phyloP scores from a whole-genome alignment of 164 flowering plant species.

The Vitis labrusca region DNA sequence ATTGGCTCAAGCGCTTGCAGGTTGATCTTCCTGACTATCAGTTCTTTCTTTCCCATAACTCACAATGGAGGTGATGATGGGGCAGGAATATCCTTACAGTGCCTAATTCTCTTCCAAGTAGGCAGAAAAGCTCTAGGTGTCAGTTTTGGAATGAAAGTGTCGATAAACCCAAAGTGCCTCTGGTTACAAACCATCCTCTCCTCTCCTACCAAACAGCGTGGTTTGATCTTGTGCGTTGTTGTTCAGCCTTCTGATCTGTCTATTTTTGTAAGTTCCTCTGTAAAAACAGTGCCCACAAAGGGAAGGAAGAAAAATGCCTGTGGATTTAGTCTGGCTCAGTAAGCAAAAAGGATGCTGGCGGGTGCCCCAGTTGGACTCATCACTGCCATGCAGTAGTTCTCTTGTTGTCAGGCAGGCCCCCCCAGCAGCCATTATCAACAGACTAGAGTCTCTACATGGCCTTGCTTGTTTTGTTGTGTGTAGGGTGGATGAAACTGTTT shows the following conservation, averaged over 20 bases:
- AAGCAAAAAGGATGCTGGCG: no score
- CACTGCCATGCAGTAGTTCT: no score
- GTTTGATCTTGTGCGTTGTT: neutral
- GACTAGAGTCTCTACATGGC: no score
- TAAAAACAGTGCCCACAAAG: neutral
- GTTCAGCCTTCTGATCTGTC: slow-evolving; percentile 1
- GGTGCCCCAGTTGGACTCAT: no score
- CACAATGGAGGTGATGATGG: slow-evolving; percentile 33
- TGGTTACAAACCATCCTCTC: neutral
- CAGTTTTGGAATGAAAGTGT: neutral
- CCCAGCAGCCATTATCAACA: no score
- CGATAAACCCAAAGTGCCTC: neutral
- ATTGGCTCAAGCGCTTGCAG: slow-evolving; percentile 50
- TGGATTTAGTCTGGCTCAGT: no score
- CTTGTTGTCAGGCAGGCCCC: no score
- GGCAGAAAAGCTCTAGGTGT: no score
- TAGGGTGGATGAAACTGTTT: no score
- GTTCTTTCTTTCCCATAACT: slow-evolving; percentile 51
- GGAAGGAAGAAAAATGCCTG: neutral
- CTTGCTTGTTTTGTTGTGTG: no score
- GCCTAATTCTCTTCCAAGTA: neutral
- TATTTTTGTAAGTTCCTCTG: neutral
- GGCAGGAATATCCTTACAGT: neutral
- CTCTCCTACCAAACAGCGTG: neutral
- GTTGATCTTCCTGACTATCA: slow-evolving; percentile 63